Conservation (phyloP, 805 yeast genomes). For the Starmerella apis region DNA sequence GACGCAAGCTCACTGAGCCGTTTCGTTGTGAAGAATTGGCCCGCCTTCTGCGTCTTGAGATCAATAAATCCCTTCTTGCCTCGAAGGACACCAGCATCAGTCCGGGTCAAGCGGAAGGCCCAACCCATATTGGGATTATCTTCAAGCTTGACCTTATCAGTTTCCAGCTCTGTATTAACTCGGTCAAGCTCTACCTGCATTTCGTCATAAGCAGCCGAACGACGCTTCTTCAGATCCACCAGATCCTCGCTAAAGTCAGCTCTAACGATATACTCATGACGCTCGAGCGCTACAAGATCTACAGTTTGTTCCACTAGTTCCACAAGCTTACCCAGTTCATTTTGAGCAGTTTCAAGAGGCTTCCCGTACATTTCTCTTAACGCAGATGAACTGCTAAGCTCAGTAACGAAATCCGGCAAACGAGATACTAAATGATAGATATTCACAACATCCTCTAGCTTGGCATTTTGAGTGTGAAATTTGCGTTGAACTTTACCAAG, state of each 20-base stretch:
- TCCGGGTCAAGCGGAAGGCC: constrained; percentile 85
- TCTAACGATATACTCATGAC: constrained; percentile 72
- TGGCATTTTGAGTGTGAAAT: constrained; percentile 44
- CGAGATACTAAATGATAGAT: constrained; percentile 67
- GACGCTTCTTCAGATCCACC: constrained; percentile 45
- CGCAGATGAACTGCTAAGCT: constrained; percentile 37
- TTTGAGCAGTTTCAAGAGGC: constrained; percentile 43
- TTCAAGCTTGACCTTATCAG: constrained; percentile 85
- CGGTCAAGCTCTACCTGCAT: constrained; percentile 52
- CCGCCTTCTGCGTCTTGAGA: constrained; percentile 86
- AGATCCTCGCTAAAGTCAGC: constrained; percentile 83
- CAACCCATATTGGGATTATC: constrained; percentile 82
- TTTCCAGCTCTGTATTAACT: constrained; percentile 61
- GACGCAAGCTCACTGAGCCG: constrained; percentile 50
- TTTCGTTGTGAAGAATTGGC: constrained; percentile 78
- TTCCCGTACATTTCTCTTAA: constrained; percentile 45
- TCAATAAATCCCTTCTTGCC: constrained; percentile 54
- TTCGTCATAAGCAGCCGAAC: constrained; percentile 44
- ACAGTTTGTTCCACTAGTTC: constrained; percentile 88
- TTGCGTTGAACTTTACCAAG: constrained; percentile 64
- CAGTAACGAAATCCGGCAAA: constrained; percentile 56
- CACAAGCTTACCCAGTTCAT: constrained; percentile 54
- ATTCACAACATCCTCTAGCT: constrained; percentile 79
- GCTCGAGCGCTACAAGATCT: constrained; percentile 71
- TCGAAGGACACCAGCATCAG: constrained; percentile 73